These are phyloP conservation scores for Mycena galopus DNA, from an alignment of 768 basidiomycete genomes.

Conservation along the genomic window DNA sequence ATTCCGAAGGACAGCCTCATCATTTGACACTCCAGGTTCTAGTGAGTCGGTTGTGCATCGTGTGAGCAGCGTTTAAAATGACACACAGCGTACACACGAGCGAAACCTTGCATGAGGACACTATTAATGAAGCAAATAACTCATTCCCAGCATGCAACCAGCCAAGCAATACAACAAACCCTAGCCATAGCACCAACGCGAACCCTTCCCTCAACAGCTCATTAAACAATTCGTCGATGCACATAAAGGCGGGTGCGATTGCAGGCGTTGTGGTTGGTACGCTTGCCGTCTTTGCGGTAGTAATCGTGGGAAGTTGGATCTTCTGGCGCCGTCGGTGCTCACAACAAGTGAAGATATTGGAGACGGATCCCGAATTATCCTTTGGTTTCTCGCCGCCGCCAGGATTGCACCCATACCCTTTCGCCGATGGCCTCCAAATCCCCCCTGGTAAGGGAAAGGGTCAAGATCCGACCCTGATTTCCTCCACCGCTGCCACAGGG, in stretches of 20 bases:
- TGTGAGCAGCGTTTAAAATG: background rate
- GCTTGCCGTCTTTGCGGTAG: background rate
- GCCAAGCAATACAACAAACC: background rate
- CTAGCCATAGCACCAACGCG: background rate
- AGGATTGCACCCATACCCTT: background rate
- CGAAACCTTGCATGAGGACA: constrained; percentile 35
- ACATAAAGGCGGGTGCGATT: background rate
- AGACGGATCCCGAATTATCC: background rate
- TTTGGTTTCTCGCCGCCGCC: background rate
- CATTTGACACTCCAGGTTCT: background rate
- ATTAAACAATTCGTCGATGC: background rate
- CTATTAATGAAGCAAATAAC: constrained; percentile 41
- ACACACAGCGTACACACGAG: constrained; percentile 42
- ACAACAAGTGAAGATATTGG: background rate
- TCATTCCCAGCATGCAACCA: constrained; percentile 42
- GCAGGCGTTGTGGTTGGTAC: constrained; percentile 2
- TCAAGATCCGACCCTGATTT: background rate
- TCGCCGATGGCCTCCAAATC: background rate
- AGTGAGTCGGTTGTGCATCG: background rate
- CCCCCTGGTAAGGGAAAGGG: background rate
- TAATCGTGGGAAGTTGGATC: background rate
- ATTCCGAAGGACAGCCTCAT: background rate
- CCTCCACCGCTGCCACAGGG: background rate
- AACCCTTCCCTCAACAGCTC: background rate
- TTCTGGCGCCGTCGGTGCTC: background rate